phyloP scores from a whole-genome alignment of 768 basidiomycete genomes.

The Suillus spraguei region DNA sequence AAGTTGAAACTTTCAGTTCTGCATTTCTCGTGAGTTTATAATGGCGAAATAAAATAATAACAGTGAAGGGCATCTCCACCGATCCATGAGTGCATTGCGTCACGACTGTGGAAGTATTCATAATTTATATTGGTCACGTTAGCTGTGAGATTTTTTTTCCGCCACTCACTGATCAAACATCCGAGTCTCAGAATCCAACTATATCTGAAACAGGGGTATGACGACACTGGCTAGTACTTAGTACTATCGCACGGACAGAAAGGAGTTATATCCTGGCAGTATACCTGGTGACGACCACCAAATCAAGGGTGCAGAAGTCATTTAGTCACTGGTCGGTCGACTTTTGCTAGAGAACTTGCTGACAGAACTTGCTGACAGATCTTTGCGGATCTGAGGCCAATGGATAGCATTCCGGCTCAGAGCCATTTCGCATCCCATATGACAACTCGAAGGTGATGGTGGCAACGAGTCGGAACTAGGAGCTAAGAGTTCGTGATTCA shows the following conservation, averaged over 20 bases:
- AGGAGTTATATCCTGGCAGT: not conserved
- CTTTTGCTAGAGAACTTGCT: not conserved
- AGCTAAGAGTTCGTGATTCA: not conserved
- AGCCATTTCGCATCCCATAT: not conserved
- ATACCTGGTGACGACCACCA: no score
- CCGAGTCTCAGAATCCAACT: no score
- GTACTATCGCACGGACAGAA: not conserved
- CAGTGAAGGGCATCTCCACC: no score
- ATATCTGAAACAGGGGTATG: conserved; percentile 2
- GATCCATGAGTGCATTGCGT: no score
- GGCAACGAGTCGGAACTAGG: not conserved
- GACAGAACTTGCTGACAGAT: not conserved
- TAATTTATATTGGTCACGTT: no score
- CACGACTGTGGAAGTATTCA: no score
- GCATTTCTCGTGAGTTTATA: no score
- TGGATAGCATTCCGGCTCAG: not conserved
- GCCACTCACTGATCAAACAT: no score
- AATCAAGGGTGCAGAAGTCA: no score
- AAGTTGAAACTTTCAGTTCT: no score
- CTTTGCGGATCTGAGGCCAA: not conserved
- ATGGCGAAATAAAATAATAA: no score
- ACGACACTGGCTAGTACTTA: not conserved
- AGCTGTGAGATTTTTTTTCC: no score
- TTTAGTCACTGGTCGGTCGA: not conserved
- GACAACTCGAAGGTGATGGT: not conserved